These are phyloP conservation scores for Mycena rebaudengoi DNA, from an alignment of 768 basidiomycete species.

Conservation along the genomic window DNA sequence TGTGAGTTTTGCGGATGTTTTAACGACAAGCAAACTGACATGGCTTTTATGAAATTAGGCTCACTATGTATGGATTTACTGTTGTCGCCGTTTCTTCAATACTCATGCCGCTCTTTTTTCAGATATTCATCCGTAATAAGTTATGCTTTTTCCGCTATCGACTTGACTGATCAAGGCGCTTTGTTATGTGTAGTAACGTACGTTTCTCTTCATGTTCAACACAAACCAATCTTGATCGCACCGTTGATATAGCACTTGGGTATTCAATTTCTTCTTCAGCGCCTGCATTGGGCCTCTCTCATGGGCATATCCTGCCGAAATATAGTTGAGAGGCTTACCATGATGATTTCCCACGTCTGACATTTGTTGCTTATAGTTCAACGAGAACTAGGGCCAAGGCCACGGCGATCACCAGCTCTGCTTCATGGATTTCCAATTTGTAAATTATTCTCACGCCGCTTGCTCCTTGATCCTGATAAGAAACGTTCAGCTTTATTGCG, in stretches of 20 bases:
- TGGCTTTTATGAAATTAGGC: conserved; percentile 32
- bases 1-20: conserved; percentile 31
- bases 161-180: not conserved
- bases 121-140: conserved; percentile 56
- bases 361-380: conserved; percentile 30
- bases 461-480: no score
- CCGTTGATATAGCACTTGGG: conserved; percentile 49
- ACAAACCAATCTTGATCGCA: not conserved
- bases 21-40: not conserved
- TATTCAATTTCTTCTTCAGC: conserved; percentile 59
- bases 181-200: conserved; percentile 38
- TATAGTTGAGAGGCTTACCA: conserved; percentile 34
- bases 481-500: conserved; percentile 49
- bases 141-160: not conserved
- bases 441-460: no score
- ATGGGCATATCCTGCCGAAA: conserved; percentile 57
- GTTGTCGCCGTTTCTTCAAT: not conserved
- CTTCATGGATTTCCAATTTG: conserved; percentile 57
- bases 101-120: not conserved
- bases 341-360: not conserved
- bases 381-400: conserved; percentile 54
- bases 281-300: conserved; percentile 54
- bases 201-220: conserved; percentile 3
- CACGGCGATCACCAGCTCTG: conserved; percentile 53
- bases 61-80: conserved; percentile 43